These are phyloP conservation scores for Psidium guajava DNA, from an alignment of 345 rosid species.

Conservation along the genomic window DNA sequence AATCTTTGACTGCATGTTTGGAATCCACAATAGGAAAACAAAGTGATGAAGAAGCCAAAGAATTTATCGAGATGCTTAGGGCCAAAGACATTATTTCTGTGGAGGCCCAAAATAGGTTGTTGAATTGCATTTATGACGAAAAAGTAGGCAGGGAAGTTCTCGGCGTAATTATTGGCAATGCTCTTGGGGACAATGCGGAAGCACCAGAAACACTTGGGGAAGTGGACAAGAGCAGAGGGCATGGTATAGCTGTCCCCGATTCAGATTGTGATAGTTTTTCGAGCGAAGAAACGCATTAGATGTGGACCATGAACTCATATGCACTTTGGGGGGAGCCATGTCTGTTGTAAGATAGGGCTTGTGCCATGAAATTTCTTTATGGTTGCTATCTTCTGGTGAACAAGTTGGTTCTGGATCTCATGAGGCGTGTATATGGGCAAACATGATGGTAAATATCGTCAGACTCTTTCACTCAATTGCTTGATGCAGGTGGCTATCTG, in stretches of 20 bases:
- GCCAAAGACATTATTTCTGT: constrained; percentile 6
- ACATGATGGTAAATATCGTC: neutral
- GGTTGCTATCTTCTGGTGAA: neutral
- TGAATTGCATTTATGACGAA: neutral
- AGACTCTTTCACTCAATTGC: neutral
- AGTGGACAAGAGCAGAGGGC: neutral
- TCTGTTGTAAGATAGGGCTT: neutral
- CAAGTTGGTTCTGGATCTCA: neutral
- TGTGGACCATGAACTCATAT: neutral
- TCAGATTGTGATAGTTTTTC: neutral
- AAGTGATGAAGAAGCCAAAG: constrained; percentile 5
- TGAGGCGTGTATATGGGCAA: neutral
- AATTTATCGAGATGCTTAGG: constrained; percentile 8
- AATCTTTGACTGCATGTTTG: constrained; percentile 10
- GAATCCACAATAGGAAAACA: constrained; percentile 12
- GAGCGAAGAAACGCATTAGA: neutral
- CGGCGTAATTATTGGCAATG: neutral
- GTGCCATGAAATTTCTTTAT: neutral
- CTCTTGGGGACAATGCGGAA: neutral
- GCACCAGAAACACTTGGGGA: neutral
- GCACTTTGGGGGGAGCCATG: neutral
- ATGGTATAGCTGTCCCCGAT: neutral
- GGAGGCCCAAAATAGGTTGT: constrained; percentile 5
- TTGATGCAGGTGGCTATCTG: neutral
- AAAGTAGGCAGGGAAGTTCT: neutral